phyloP scores from a whole-genome alignment of 768 basidiomycete genomes.

The Mycena leptocephala region DNA sequence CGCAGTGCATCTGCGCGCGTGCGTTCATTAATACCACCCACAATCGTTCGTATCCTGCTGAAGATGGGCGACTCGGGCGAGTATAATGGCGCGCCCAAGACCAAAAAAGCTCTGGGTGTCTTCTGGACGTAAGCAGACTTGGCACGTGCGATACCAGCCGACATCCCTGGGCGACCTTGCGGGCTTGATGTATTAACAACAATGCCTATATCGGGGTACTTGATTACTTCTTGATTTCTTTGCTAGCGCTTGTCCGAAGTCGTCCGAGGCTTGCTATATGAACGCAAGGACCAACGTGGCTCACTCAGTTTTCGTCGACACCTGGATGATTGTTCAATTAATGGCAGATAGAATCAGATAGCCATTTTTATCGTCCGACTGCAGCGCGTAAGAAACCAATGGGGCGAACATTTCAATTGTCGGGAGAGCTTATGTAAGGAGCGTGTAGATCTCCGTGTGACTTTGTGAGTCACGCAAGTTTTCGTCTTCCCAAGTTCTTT shows the following conservation, averaged over 20 bases:
- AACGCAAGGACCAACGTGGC: background rate
- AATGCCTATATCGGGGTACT: conserved; percentile 12
- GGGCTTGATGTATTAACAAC: background rate
- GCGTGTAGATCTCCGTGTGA: conserved; percentile 18
- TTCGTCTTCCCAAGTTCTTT: too few species aligned
- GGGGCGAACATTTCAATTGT: background rate
- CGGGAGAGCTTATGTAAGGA: background rate
- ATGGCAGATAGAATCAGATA: background rate
- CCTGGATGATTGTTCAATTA: background rate
- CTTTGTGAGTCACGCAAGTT: conserved; percentile 7
- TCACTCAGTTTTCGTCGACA: background rate
- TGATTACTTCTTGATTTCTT: background rate
- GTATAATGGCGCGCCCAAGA: background rate
- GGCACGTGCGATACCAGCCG: conserved; percentile 1
- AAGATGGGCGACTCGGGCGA: background rate
- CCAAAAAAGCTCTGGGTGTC: background rate
- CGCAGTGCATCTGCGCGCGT: conserved; percentile 2
- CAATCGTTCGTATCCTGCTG: background rate
- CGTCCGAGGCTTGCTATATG: background rate
- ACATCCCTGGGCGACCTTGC: background rate
- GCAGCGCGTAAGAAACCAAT: background rate
- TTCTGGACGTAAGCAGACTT: conserved; percentile 21
- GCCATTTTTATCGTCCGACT: background rate
- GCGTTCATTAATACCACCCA: conserved; percentile 24
- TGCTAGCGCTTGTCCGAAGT: too few species aligned